Conservation (phyloP, 768 basidiomycete genomes). For the Leccinum rimulosum region DNA sequence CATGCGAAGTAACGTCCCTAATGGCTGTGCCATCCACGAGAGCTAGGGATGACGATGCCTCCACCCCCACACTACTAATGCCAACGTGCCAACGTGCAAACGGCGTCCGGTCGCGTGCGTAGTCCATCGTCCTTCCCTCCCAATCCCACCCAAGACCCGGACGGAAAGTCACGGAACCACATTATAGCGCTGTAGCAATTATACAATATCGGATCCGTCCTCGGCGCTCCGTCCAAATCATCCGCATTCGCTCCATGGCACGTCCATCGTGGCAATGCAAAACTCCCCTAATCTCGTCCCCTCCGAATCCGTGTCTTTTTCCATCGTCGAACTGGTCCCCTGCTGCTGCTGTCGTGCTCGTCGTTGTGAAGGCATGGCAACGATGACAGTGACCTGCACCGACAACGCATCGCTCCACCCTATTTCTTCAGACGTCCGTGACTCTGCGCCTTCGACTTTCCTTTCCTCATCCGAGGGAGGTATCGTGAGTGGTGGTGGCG, state of each 20-base stretch:
- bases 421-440: background rate
- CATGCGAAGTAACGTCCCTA: background rate
- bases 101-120: background rate
- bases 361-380: constrained; percentile 39
- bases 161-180: background rate
- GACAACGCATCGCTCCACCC: constrained; percentile 13
- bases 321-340: background rate
- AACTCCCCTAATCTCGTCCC: constrained; percentile 35
- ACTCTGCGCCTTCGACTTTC: background rate
- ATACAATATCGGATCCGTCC: background rate
- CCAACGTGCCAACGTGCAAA: background rate
- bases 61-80: background rate
- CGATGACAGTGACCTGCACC: constrained; percentile 39
- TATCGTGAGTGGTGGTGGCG: background rate
- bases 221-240: background rate
- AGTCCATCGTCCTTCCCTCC: background rate
- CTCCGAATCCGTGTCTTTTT: constrained; percentile 2
- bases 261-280: constrained; percentile 26
- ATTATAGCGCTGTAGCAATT: background rate
- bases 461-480: background rate
- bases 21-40: background rate
- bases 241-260: constrained; percentile 13
- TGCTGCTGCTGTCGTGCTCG: background rate
- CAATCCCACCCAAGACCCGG: background rate
- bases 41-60: background rate